Conservation (phyloP, 495 filamentous ascomycete species). For the Viridothelium virens region DNA sequence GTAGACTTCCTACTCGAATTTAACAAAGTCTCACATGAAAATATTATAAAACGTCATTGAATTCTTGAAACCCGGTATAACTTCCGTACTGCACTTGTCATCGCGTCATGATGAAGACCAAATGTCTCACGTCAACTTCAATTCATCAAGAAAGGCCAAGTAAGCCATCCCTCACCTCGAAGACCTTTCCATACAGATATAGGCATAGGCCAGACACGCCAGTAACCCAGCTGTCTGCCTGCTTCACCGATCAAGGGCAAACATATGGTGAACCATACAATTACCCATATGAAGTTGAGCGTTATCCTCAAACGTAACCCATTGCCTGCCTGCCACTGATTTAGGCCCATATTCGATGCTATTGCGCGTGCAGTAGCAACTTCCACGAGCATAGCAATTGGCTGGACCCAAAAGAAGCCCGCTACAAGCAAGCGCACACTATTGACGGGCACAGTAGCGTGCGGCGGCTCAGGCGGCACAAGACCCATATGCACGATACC, state of each 20-base stretch:
- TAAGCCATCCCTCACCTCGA: constrained; percentile 17
- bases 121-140: background rate
- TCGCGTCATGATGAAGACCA: background rate
- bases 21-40: background rate
- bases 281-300: constrained; percentile 15
- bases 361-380: constrained; percentile 8
- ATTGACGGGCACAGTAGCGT: constrained; percentile 14
- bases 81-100: background rate
- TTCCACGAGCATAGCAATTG: constrained; percentile 19
- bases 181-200: constrained; percentile 20
- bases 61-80: background rate
- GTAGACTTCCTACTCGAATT: background rate
- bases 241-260: constrained; percentile 18
- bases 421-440: constrained; percentile 15
- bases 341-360: background rate
- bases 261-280: constrained; percentile 18
- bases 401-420: constrained; percentile 23
- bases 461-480: constrained; percentile 22
- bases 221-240: constrained; percentile 21
- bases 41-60: background rate
- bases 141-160: constrained; percentile 15
- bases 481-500: constrained; percentile 23
- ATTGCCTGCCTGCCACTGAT: constrained; percentile 8
- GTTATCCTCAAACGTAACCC: constrained; percentile 6
- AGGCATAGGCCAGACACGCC: constrained; percentile 20